Base-by-base conservation (phyloP, 2,329 filamentous ascomycete genomes). In the Cladosporium austrohemisphaericum region DNA sequence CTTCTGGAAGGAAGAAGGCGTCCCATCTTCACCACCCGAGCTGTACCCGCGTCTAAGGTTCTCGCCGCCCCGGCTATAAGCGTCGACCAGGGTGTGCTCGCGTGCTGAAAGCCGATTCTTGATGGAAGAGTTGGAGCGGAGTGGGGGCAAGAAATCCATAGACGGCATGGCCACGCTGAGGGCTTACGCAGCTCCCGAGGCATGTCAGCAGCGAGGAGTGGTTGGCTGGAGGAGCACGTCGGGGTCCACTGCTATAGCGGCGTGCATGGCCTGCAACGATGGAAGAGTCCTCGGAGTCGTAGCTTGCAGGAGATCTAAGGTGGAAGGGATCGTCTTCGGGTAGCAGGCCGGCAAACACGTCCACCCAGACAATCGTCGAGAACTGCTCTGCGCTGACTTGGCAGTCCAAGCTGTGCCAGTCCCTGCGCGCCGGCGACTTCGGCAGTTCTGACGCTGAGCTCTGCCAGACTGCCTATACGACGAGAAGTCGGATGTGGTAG, bases 1-100 rank as follows among this genome's bases (percentile, higher is more conserved):
- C 44, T 47, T 47, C 44, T 47, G 44, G 44, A 47, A 47, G 44
- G 35, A 13, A n/a, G 2, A 20, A 14, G 31, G 44, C 33, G 19
- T 31, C 44, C 44, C 44, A 25, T 47, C 44, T 47, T 47, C 44
- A 47, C 25, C 32, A 37, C 33, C 33, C 33, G 44, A 37, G 33
- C 32, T 46, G 14, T 19, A 29, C 33, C 43, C 32, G 25, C 23
- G n/a, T 18, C 43, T 46, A 46, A 46, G 33, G 32, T 47, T 47
- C 44, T 47, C 44, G 44, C 44, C 44, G 44, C 25, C 11, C 44
- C 44, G 44, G 44, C 33, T 38, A 25, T 25, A 22, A 37, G 41
- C 41, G 20, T 26, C 20, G 31, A 11, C 41, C 19, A 43, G 31
- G 41, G 31, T 14, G 5, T 18, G 32, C 44, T 47, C 44, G 44